These are phyloP conservation scores for Glarea lozoyensis DNA, from an alignment of 495 filamentous ascomycete genomes.

Conservation along the genomic window DNA sequence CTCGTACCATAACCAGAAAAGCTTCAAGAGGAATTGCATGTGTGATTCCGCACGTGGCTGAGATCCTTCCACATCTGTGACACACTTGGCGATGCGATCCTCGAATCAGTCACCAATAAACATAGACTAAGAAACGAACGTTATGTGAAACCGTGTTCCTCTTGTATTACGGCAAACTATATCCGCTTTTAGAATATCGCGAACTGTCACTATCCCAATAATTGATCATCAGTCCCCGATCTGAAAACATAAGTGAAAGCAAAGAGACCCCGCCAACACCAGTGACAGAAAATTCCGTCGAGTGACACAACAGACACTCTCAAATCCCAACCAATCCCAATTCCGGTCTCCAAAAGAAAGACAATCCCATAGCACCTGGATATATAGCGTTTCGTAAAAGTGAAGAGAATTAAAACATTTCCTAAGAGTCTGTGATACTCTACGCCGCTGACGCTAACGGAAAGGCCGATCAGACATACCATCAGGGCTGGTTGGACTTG, in stretches of 20 bases:
- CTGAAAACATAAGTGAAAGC: slow-evolving; percentile 6
- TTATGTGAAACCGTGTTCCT: too few species aligned
- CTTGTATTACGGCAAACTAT: too few species aligned
- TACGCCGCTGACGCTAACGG: slow-evolving; percentile 1
- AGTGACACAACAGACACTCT: neutral
- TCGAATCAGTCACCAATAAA: too few species aligned
- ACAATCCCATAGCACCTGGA: slow-evolving; percentile 15
- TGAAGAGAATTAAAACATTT: slow-evolving; percentile 6
- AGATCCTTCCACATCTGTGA: too few species aligned
- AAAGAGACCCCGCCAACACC: slow-evolving; percentile 7
- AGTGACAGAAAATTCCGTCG: slow-evolving; percentile 1
- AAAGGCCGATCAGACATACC: slow-evolving; percentile 17
- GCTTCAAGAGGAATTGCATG: too few species aligned
- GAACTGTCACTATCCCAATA: too few species aligned
- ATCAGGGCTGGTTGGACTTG: slow-evolving; percentile 42
- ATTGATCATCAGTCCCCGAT: too few species aligned
- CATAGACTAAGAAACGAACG: too few species aligned
- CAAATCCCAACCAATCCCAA: slow-evolving; percentile 3
- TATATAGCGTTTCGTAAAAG: slow-evolving; percentile 13
- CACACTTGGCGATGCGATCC: too few species aligned
- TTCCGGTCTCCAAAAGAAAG: slow-evolving; percentile 7
- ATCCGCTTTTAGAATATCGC: too few species aligned
- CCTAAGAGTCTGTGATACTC: neutral
- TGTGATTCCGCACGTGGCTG: too few species aligned
- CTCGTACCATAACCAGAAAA: too few species aligned